phyloP scores from a whole-genome alignment of 768 basidiomycete genomes.

The Chalciporus pseudorubinellus region DNA sequence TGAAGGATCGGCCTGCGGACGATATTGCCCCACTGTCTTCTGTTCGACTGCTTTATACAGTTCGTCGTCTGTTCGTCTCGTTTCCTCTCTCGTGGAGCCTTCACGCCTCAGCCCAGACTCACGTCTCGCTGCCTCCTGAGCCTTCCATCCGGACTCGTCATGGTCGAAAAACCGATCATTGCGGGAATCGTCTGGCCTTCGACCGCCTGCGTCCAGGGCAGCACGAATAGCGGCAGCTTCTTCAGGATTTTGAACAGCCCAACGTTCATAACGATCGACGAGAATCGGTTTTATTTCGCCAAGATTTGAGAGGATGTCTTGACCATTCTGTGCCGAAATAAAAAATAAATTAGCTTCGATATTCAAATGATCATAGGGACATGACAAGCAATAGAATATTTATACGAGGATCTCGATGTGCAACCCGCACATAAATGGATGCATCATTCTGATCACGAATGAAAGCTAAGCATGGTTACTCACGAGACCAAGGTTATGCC shows the following conservation, averaged over 20 bases:
- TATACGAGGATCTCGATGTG: background rate
- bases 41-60: constrained; percentile 29
- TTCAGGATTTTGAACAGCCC: constrained; percentile 47
- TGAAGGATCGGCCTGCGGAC: constrained; percentile 29
- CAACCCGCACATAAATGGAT: background rate
- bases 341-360: constrained; percentile 13
- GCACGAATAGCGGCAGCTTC: constrained; percentile 25
- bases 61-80: constrained; percentile 33
- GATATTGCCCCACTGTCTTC: constrained; percentile 18
- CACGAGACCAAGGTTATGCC: constrained; percentile 67
- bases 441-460: constrained; percentile 6
- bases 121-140: constrained; percentile 31
- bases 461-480: constrained; percentile 30
- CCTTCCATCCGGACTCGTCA: constrained; percentile 34
- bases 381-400: background rate
- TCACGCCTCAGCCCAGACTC: constrained; percentile 34
- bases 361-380: constrained; percentile 1
- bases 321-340: constrained; percentile 55
- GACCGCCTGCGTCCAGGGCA: constrained; percentile 19
- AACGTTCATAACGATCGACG: constrained; percentile 61
- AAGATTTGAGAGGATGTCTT: constrained; percentile 68
- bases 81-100: constrained; percentile 36
- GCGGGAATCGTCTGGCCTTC: constrained; percentile 24
- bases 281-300: constrained; percentile 62
- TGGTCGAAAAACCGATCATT: constrained; percentile 24